A percentile compares a stretch with the other conserved stretches of the same genome.
Conservation (phyloP, 495 filamentous ascomycete species). For the Aspergillus sclerotioniger region DNA sequence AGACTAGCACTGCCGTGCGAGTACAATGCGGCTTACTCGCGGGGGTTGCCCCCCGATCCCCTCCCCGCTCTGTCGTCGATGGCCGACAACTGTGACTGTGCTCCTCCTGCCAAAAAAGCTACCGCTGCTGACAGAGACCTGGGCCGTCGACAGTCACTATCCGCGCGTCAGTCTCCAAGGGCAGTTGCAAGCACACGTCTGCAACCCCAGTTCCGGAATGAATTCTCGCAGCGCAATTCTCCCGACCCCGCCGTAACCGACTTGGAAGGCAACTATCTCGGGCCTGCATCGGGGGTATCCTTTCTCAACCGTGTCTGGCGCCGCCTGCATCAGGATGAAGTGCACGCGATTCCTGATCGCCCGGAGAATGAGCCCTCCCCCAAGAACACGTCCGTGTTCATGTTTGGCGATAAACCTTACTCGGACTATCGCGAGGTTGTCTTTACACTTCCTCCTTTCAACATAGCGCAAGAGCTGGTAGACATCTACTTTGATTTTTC, state of each 20-base stretch:
- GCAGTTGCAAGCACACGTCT: constrained; percentile 7
- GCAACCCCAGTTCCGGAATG: constrained; percentile 9
- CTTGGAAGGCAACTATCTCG: constrained; percentile 47
- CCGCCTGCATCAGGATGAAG: constrained; percentile 42
- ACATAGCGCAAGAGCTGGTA: constrained; percentile 37
- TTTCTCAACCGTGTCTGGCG: constrained; percentile 49
- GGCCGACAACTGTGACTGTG: constrained; percentile 6
- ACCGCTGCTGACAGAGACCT: constrained; percentile 13
- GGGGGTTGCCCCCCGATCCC: constrained; percentile 44
- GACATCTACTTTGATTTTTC: constrained; percentile 47
- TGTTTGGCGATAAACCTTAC: constrained; percentile 48
- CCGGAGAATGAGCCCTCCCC: constrained; percentile 33
- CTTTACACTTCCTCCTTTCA: constrained; percentile 35
- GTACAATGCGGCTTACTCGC: constrained; percentile 45
- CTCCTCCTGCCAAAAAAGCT: constrained; percentile 9
- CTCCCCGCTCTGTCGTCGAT: constrained; percentile 28
- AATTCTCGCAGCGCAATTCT: constrained; percentile 33
- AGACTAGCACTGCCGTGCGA: constrained; percentile 39
- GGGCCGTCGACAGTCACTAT: constrained; percentile 11
- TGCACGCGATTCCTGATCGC: constrained; percentile 32
- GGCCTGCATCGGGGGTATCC: constrained; percentile 45
- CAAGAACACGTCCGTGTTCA: constrained; percentile 40
- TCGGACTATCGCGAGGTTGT: constrained; percentile 27
- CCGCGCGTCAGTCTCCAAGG: constrained; percentile 8
- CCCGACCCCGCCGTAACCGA: constrained; percentile 46